A percentile compares a stretch with the other conserved stretches of the same genome.
These are phyloP conservation scores for Penicillium sp. DNA, from an alignment of 2,329 filamentous ascomycete species.

Conservation along the genomic window DNA sequence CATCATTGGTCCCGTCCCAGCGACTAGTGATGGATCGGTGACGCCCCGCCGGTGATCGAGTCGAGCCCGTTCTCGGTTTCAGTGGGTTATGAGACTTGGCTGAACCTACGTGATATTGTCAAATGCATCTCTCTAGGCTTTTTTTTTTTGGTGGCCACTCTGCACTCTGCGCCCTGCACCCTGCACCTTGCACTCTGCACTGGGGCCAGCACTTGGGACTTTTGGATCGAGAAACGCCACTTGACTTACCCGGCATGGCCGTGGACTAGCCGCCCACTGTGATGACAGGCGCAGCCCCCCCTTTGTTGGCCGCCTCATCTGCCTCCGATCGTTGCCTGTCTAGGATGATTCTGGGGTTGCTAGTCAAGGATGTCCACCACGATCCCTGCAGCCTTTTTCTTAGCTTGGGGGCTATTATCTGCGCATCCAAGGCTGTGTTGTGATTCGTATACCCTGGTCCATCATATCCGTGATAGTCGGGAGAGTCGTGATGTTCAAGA, in stretches of 20 bases:
- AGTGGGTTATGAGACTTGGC: constrained; percentile 12
- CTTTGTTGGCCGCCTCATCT: constrained; percentile 16
- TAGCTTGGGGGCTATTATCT: background rate
- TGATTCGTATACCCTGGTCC: constrained; percentile 1
- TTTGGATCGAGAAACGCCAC: background rate
- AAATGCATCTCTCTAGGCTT: background rate
- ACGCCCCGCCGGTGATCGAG: constrained; percentile 28
- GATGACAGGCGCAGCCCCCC: constrained; percentile 5
- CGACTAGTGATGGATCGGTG: constrained; percentile 29
- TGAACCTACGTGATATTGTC: constrained; percentile 8
- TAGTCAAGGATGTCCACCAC: constrained; percentile 11
- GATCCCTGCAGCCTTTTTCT: constrained; percentile 7
- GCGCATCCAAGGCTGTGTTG: background rate
- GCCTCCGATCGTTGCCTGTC: constrained; percentile 22
- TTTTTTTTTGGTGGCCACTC: constrained; percentile 2
- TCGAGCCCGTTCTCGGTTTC: constrained; percentile 20
- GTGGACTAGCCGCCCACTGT: background rate
- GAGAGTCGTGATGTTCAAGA: background rate
- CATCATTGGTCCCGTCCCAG: constrained; percentile 21
- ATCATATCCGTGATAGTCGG: background rate
- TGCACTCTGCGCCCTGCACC: background rate
- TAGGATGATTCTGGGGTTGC: constrained; percentile 21
- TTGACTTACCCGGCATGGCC: background rate
- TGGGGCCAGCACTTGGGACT: constrained; percentile 1
- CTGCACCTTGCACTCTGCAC: constrained; percentile 2